Percentiles rank a stretch among this genome's conserved stretches.
Evolutionary conservation across 2,329 filamentous ascomycete species (phyloP).

Genomic region (Xylariaceae sp.): DNA sequence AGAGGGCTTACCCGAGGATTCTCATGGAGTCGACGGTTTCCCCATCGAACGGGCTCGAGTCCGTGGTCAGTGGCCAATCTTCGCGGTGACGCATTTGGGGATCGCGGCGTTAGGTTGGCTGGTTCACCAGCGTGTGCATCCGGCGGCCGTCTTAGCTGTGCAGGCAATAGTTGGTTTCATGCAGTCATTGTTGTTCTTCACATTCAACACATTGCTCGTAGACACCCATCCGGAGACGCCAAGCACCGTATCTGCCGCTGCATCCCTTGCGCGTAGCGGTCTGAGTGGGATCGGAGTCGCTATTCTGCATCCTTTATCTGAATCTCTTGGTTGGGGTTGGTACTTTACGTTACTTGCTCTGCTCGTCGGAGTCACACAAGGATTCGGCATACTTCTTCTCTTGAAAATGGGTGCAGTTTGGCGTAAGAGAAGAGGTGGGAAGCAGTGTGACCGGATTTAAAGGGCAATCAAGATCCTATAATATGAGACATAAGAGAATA

Average conservation of each 20-base stretch:
- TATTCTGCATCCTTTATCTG: constrained; percentile 2
- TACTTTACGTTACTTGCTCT: constrained; percentile 5
- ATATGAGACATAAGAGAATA: too few species aligned
- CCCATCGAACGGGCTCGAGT: constrained; percentile 6
- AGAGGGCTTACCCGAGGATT: neutral
- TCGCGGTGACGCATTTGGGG: constrained; percentile 1
- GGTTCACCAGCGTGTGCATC: neutral
- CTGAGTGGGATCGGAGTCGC: constrained; percentile 4
- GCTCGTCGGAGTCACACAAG: neutral
- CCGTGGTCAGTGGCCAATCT: constrained; percentile 3
- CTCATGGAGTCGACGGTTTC: constrained; percentile 3
- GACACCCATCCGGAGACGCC: constrained; percentile 6
- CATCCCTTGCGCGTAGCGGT: constrained; percentile 4
- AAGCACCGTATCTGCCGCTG: constrained; percentile 5
- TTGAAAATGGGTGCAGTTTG: too few species aligned
- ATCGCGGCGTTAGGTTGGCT: constrained; percentile 5
- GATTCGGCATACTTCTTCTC: too few species aligned
- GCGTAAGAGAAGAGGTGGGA: too few species aligned
- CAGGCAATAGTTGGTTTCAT: neutral
- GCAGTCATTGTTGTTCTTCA: constrained; percentile 4
- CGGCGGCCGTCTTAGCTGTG: constrained; percentile 1
- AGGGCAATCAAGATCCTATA: too few species aligned
- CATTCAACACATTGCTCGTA: constrained; percentile 6
- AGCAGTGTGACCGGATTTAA: too few species aligned
- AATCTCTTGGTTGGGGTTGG: constrained; percentile 3